phyloP scores from a whole-genome alignment of 331 rosid species.

The Phaseolus coccineus region DNA sequence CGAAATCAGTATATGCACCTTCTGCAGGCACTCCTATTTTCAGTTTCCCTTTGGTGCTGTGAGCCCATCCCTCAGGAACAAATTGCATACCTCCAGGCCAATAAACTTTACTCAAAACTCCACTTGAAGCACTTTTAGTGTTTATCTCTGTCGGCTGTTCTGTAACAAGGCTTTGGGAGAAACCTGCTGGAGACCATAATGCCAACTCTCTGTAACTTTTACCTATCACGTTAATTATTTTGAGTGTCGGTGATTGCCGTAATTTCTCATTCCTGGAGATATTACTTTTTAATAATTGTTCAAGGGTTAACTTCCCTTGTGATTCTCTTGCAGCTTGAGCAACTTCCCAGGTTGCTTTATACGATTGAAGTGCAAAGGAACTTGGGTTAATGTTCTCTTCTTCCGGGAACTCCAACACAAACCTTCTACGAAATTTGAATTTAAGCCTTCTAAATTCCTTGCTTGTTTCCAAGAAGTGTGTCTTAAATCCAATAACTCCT shows the following conservation, averaged over 20 bases:
- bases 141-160: background rate
- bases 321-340: slow-evolving; percentile 42
- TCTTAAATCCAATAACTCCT: slow-evolving; percentile 59
- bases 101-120: slow-evolving; percentile 35
- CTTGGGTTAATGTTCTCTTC: slow-evolving; percentile 57
- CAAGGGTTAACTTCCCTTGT: slow-evolving; percentile 15
- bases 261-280: slow-evolving; percentile 31
- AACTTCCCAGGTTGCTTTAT: slow-evolving; percentile 49
- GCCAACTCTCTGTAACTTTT: slow-evolving; percentile 55
- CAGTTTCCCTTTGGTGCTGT: slow-evolving; percentile 2
- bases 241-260: slow-evolving; percentile 36
- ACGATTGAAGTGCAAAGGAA: slow-evolving; percentile 54
- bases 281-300: slow-evolving; percentile 36
- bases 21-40: slow-evolving; percentile 56
- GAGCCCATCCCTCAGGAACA: slow-evolving; percentile 47
- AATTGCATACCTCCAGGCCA: slow-evolving; percentile 52
- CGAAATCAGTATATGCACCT: slow-evolving; percentile 54
- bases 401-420: slow-evolving; percentile 46
- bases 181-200: slow-evolving; percentile 61
- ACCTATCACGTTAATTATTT: slow-evolving; percentile 56
- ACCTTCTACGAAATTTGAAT: slow-evolving; percentile 48
- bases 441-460: slow-evolving; percentile 46
- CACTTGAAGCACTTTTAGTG: background rate
- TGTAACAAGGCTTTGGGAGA: slow-evolving; percentile 32
- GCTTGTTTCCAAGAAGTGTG: slow-evolving; percentile 40